Percentiles rank a stretch among this genome's conserved stretches.
Evolutionary conservation across 495 filamentous ascomycete species (phyloP).

Genomic region (Cercophora scortea): DNA sequence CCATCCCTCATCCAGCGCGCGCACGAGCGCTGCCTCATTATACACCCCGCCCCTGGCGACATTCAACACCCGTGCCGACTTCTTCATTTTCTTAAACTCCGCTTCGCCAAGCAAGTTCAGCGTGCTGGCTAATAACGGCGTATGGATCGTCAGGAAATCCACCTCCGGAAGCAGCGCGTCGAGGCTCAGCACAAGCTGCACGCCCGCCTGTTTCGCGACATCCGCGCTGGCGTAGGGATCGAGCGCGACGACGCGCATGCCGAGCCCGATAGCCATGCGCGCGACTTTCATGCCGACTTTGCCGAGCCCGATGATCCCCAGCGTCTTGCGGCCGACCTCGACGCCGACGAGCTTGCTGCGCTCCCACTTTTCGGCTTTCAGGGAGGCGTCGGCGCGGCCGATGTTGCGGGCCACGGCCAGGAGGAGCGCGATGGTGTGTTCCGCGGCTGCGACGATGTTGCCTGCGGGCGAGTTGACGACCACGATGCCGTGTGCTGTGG

Average conservation of each 20-base stretch:
- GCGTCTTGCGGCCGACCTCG: constrained; percentile 61
- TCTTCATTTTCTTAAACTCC: constrained; percentile 62
- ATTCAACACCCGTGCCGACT: constrained; percentile 56
- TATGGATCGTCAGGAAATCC: constrained; percentile 71
- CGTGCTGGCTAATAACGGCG: constrained; percentile 63
- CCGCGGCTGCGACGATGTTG: constrained; percentile 64
- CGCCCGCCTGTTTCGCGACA: constrained; percentile 49
- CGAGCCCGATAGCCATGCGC: constrained; percentile 57
- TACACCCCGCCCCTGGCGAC: constrained; percentile 69
- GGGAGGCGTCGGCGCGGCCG: constrained; percentile 46
- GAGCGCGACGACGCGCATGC: constrained; percentile 57
- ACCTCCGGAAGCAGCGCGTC: constrained; percentile 49
- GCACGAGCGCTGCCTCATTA: constrained; percentile 61
- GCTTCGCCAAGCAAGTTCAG: constrained; percentile 53
- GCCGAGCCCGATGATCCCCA: constrained; percentile 61
- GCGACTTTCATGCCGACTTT: constrained; percentile 70
- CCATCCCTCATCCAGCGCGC: constrained; percentile 55
- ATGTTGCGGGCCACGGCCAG: constrained; percentile 60
- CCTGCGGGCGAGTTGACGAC: constrained; percentile 64
- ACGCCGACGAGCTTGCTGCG: constrained; percentile 59
- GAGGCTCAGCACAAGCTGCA: constrained; percentile 45
- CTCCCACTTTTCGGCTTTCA: constrained; percentile 61
- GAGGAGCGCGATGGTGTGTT: constrained; percentile 60
- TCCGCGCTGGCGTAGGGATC: constrained; percentile 61
- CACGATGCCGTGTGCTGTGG: constrained; percentile 58